Conservation (phyloP, 2,329 filamentous ascomycete species). For the Colletotrichum falcatum region DNA sequence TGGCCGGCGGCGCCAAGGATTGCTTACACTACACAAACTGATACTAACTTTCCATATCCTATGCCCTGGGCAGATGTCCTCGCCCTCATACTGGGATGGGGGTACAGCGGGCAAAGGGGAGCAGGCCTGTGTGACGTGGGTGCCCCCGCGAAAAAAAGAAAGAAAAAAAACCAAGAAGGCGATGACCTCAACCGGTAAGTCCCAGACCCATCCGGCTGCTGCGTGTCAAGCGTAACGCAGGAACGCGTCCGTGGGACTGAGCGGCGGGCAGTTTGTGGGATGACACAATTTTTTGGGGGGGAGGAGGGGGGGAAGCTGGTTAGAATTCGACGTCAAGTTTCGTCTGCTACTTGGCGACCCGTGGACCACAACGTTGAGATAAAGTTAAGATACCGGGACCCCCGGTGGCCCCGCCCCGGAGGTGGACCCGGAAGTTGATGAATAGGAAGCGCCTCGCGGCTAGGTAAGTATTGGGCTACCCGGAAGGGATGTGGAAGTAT, state of each 20-base stretch:
- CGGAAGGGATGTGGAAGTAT: background rate
- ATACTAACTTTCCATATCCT: background rate
- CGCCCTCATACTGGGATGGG: background rate
- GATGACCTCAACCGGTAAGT: background rate
- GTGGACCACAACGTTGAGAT: background rate
- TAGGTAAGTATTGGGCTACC: background rate
- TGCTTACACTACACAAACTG: background rate
- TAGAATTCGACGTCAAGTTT: background rate
- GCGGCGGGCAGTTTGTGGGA: background rate
- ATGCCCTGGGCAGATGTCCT: background rate
- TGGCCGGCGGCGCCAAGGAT: background rate
- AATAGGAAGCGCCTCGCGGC: background rate
- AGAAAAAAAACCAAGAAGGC: too few relatives aligned
- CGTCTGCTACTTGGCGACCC: background rate
- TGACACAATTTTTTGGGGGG: background rate
- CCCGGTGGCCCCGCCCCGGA: background rate
- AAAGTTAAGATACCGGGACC: background rate
- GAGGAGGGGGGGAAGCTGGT: background rate
- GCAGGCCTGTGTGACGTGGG: background rate
- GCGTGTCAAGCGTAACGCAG: background rate
- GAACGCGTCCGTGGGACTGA: background rate
- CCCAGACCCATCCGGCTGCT: background rate
- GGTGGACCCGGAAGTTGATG: background rate
- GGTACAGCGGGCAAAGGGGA: background rate
- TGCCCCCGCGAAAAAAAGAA: background rate